phyloP scores from a whole-genome alignment of 2,329 filamentous ascomycete species.

The Coniochaeta prunicola region DNA sequence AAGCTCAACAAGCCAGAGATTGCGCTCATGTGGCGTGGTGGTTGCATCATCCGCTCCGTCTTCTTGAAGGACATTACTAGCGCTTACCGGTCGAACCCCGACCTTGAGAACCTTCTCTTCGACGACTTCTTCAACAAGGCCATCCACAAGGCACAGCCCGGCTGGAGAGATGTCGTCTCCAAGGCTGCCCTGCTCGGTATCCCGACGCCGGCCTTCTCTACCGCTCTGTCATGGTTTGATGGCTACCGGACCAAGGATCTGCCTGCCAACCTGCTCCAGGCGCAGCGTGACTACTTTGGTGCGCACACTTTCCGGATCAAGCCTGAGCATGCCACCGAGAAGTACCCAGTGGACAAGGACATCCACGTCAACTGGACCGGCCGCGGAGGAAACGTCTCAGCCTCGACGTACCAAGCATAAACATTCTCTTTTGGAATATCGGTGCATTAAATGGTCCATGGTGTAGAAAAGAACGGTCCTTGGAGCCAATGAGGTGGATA shows the following conservation, averaged over 20 bases:
- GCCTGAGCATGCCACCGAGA: constrained; percentile 67
- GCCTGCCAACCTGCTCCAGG: constrained; percentile 96
- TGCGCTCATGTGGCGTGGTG: constrained; percentile 99
- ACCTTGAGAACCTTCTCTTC: constrained; percentile 97
- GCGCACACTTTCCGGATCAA: constrained; percentile 87
- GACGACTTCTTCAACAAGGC: constrained; percentile 99
- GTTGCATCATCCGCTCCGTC: constrained; percentile 99
- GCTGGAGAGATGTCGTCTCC: constrained; percentile 86
- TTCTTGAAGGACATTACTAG: constrained; percentile 99
- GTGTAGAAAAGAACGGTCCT: neutral
- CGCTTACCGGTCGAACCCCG: constrained; percentile 88
- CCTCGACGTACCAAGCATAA: constrained; percentile 97
- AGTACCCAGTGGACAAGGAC: constrained; percentile 79
- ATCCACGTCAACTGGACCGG: constrained; percentile 99
- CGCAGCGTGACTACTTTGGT: constrained; percentile 99
- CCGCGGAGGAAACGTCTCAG: constrained; percentile 92
- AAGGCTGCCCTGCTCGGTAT: constrained; percentile 93
- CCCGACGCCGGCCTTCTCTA: constrained; percentile 92
- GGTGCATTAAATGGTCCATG: neutral
- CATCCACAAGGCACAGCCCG: constrained; percentile 90
- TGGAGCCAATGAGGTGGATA: neutral
- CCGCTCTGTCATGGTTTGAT: constrained; percentile 96
- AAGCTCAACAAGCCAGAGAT: constrained; percentile 99
- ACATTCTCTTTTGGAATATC: neutral
- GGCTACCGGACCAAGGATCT: constrained; percentile 96